A percentile compares a stretch with the other conserved stretches of the same genome.
Conservation (phyloP, 257 asterid genomes). For the Salvia splendens region DNA sequence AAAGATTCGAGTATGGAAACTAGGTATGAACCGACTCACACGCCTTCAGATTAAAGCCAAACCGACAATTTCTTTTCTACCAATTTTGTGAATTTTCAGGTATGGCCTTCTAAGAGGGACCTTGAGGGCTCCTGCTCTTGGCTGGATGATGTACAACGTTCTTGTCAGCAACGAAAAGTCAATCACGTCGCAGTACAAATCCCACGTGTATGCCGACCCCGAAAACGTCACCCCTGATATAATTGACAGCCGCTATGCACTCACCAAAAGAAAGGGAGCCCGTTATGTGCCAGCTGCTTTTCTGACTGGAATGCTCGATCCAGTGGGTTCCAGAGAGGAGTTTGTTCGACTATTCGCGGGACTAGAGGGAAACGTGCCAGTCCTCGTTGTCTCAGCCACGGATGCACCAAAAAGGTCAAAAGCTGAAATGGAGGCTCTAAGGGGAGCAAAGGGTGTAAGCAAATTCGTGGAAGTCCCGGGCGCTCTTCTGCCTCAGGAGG, state of each 20-base stretch:
- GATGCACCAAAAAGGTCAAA: constrained; percentile 86
- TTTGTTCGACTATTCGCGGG: constrained; percentile 68
- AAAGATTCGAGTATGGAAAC: constrained; percentile 85
- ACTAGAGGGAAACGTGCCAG: constrained; percentile 61
- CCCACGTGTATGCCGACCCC: constrained; percentile 92
- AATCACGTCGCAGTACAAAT: constrained; percentile 85
- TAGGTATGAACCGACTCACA: constrained; percentile 48
- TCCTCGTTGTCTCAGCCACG: constrained; percentile 64
- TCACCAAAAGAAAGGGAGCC: constrained; percentile 79
- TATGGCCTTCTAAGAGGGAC: constrained; percentile 89
- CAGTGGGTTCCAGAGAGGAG: constrained; percentile 78
- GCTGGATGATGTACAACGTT: constrained; percentile 98
- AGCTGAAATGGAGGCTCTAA: constrained; percentile 97
- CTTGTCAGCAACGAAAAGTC: constrained; percentile 96
- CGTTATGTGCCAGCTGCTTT: constrained; percentile 96
- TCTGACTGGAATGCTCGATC: constrained; percentile 92
- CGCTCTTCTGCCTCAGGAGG: constrained; percentile 95
- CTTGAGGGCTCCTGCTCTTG: constrained; percentile 90
- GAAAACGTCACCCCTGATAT: constrained; percentile 73
- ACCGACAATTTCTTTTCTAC: too few species aligned
- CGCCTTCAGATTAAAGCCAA: not conserved
- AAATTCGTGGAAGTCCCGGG: constrained; percentile 77
- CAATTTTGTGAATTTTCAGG: constrained; percentile 38
- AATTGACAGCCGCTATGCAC: constrained; percentile 77
- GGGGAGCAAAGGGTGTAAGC: constrained; percentile 74